Evolutionary conservation across 1,284 basidiomycete species (phyloP), one percentile per base, ranked within the genome.

Genomic region (Moesziomyces sp.): DNA sequence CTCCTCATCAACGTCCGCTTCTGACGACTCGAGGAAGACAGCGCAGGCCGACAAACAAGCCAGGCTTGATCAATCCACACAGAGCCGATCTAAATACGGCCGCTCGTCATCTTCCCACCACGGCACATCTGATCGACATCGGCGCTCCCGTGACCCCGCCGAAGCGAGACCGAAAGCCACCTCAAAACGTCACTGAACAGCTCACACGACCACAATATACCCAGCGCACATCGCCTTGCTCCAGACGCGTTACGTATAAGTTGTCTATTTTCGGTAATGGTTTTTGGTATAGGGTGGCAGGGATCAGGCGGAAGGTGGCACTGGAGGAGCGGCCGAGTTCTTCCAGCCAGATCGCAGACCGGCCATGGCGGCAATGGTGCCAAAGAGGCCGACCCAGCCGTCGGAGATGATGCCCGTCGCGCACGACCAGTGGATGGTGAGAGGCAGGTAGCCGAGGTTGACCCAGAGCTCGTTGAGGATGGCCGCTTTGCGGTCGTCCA

Each of bases 401-500:
- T 83, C 82, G 16, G 60, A 52, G 35, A 83, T 71, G 45, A 83
- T 46, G 8, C 82, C 82, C 16, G 53, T 54, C 0, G 77, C 48
- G 46, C 55, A 62, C 18, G 78, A 79, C 93, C 92, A 94, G 82
- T 94, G 93, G 52, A 93, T 84, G 5, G 93, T 92, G 58, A 93
- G 84, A 4, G 93, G 93, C 43, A 93, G 85, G 82, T 93, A 91
- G 34, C 89, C 90, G 5, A 91, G 67, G 78, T 93, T 94, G 48
- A 89, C 88, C 50, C 91, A 85, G 24, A 92, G 81, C 74, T 93
- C 91, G 63, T 89, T 90, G 87, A 89, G 89, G 62, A 91, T 89
- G 16, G 90, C 88, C 67, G 89, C 87, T 88, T 91, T 91, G 69
- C 87, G 85, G 70, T 88, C 69, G 28, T 77, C 77, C 42, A 84